Percentiles rank a stretch among this genome's conserved stretches.
Evolutionary conservation across 805 yeast species (phyloP).

Genomic region (Metschnikowia baotianmanensis): DNA sequence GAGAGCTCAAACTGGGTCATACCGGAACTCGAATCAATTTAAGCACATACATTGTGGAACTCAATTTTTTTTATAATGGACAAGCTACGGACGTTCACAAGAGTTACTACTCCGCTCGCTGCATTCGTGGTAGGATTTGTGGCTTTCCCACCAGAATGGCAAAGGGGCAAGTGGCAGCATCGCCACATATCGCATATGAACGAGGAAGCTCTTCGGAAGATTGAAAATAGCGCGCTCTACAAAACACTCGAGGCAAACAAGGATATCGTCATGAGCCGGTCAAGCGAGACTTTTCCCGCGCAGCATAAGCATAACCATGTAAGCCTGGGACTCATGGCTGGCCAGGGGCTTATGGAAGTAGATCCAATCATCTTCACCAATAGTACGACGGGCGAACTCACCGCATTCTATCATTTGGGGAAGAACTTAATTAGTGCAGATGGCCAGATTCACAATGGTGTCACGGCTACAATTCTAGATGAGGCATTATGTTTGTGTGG

Average conservation of each 20-base stretch:
- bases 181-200: conserved; percentile 16
- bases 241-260: conserved; percentile 8
- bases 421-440: conserved; percentile 60
- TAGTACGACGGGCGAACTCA: conserved; percentile 48
- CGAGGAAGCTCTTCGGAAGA: conserved; percentile 25
- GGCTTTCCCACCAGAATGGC: conserved; percentile 21
- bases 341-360: conserved; percentile 63
- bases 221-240: conserved; percentile 36
- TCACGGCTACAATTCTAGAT: conserved; percentile 74
- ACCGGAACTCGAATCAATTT: neutral
- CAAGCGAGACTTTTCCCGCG: conserved; percentile 42
- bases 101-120: conserved; percentile 15
- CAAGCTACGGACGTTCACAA: conserved; percentile 11
- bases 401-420: conserved; percentile 73
- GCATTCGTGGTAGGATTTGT: conserved; percentile 20
- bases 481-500: conserved; percentile 87
- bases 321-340: conserved; percentile 68
- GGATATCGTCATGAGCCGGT: conserved; percentile 7
- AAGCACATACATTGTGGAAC: neutral
- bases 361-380: conserved; percentile 72
- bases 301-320: conserved; percentile 64
- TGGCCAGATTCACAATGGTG: conserved; percentile 78
- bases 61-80: conserved; percentile 2
- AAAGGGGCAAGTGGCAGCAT: conserved; percentile 14
- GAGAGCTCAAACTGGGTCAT: no score